Percentiles rank a stretch among this genome's conserved stretches.
Conservation (phyloP, 2,329 filamentous ascomycete genomes). For the Epichloe scottii region DNA sequence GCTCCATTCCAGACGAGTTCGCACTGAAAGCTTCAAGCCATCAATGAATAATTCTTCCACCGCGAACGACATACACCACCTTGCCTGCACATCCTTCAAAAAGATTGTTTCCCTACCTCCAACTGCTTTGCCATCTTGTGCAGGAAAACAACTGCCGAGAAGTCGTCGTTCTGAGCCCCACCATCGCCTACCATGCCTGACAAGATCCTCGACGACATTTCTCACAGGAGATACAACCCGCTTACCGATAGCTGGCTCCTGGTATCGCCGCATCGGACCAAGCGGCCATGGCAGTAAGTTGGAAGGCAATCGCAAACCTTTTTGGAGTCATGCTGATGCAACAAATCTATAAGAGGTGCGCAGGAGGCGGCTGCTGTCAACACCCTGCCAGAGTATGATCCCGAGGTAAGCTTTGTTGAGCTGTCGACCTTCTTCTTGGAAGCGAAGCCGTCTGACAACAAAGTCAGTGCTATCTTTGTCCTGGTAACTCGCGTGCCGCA, state of each 20-base stretch:
- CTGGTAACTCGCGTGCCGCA: slow-evolving; percentile 76
- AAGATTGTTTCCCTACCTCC: background rate
- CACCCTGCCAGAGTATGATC: slow-evolving; percentile 68
- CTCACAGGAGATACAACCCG: slow-evolving; percentile 87
- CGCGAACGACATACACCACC: no score
- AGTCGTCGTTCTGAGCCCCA: background rate
- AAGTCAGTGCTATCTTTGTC: slow-evolving; percentile 78
- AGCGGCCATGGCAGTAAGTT: slow-evolving; percentile 93
- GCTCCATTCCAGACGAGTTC: background rate
- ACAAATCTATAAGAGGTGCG: slow-evolving; percentile 48
- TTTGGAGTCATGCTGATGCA: background rate
- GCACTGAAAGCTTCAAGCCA: background rate
- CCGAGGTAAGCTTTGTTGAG: slow-evolving; percentile 35
- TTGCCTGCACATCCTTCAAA: no score
- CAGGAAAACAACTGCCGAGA: background rate
- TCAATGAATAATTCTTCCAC: no score
- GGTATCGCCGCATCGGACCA: slow-evolving; percentile 90
- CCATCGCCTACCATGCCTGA: slow-evolving; percentile 46
- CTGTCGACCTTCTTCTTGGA: background rate
- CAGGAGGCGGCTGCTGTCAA: slow-evolving; percentile 61
- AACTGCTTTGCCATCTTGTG: background rate
- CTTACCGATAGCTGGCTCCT: slow-evolving; percentile 83
- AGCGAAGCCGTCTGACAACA: background rate
- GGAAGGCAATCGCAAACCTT: background rate
- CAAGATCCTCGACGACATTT: slow-evolving; percentile 83